These are phyloP conservation scores for Lichtheimia ornata DNA, from an alignment of 371 early-diverging fungal genomes.

Conservation along the genomic window DNA sequence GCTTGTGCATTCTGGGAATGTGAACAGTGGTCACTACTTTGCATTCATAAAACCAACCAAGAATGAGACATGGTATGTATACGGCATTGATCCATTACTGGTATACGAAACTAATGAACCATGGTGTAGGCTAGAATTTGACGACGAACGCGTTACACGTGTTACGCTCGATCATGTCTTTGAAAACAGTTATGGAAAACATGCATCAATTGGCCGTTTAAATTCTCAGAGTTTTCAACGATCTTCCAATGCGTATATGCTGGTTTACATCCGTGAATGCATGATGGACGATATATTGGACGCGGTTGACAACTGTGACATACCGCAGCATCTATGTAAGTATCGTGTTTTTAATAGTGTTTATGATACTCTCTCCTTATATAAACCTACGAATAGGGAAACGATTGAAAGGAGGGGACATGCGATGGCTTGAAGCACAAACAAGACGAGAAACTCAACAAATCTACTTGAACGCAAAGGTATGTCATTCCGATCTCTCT, in stretches of 20 bases:
- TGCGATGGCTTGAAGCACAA: too few relatives aligned
- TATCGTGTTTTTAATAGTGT: too few relatives aligned
- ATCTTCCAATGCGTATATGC: conserved; percentile 96
- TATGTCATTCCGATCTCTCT: too few relatives aligned
- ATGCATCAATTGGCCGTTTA: conserved; percentile 14
- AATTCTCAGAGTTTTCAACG: conserved; percentile 44
- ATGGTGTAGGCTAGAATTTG: conserved; percentile 79
- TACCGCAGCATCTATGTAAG: conserved; percentile 75
- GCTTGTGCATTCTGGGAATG: conserved; percentile 96
- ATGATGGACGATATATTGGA: conserved; percentile 73
- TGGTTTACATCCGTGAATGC: conserved; percentile 90
- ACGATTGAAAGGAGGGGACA: too few relatives aligned
- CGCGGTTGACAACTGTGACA: conserved; percentile 64
- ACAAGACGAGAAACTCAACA: too few relatives aligned
- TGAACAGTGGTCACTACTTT: conserved; percentile 98
- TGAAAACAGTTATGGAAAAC: conserved; percentile 96
- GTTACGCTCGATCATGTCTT: conserved; percentile 86
- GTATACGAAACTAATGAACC: neutral
- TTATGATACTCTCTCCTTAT: too few relatives aligned
- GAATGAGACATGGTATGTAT: conserved; percentile 74
- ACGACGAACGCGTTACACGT: conserved; percentile 96
- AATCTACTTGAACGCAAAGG: too few relatives aligned
- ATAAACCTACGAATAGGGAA: too few relatives aligned
- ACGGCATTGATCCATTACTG: too few relatives aligned
- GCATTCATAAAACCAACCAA: conserved; percentile 83